phyloP scores from a whole-genome alignment of 257 asterid species.

The Ligustrum vulgare region DNA sequence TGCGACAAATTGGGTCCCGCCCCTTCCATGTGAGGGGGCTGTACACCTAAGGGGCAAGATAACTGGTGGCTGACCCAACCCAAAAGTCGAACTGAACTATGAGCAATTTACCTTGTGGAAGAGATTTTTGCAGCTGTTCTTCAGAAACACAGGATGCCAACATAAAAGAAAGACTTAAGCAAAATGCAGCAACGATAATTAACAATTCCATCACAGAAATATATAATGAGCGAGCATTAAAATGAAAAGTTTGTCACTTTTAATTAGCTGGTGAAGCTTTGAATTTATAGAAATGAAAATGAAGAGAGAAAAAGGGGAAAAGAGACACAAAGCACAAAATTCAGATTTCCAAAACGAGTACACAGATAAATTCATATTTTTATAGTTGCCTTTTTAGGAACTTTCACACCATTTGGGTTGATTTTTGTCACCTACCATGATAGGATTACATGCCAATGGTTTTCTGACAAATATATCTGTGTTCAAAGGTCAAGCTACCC shows the following conservation, averaged over 20 bases:
- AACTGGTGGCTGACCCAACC: neutral
- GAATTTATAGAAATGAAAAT: slow-evolving; percentile 40
- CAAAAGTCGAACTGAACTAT: neutral
- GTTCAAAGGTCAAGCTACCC: slow-evolving; percentile 23
- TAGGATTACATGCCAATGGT: slow-evolving; percentile 24
- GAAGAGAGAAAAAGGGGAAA: slow-evolving; percentile 11
- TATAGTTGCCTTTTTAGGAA: slow-evolving; percentile 50
- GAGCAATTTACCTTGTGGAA: slow-evolving; percentile 33
- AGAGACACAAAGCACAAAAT: slow-evolving; percentile 73
- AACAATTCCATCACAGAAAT: slow-evolving; percentile 32
- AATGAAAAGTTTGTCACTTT: neutral
- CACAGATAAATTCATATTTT: slow-evolving; percentile 36
- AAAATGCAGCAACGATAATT: slow-evolving; percentile 28
- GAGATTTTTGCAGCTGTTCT: slow-evolving; percentile 21
- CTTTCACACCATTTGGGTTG: slow-evolving; percentile 49
- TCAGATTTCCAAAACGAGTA: slow-evolving; percentile 54
- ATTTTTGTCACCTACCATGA: slow-evolving; percentile 37
- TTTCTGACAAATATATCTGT: slow-evolving; percentile 20
- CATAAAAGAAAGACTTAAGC: slow-evolving; percentile 36
- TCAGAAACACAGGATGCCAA: slow-evolving; percentile 36
- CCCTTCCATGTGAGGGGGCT: too few species aligned
- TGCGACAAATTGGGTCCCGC: too few species aligned
- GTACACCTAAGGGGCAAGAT: neutral
- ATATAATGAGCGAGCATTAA: neutral
- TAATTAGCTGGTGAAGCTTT: slow-evolving; percentile 18